Percentiles rank a stretch among this genome's conserved stretches.
Evolutionary conservation across 768 basidiomycete genomes (phyloP).

Genomic region (Rhodotorula toruloides): DNA sequence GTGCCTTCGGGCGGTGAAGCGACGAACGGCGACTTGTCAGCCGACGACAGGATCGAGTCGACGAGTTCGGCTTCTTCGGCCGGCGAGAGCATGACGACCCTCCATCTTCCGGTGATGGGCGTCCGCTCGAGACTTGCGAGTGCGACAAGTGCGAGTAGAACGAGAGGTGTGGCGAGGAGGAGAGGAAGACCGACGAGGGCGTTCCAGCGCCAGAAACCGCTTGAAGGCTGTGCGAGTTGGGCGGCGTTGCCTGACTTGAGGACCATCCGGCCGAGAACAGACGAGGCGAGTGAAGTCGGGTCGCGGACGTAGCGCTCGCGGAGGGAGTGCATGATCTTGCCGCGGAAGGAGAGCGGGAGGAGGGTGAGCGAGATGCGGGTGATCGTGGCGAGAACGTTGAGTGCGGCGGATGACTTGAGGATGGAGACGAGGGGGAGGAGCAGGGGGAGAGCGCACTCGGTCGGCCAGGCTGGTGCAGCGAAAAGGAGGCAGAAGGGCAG

Average conservation of each 20-base stretch:
- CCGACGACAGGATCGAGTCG: constrained; percentile 19
- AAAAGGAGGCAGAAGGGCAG: not conserved
- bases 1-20: constrained; percentile 1
- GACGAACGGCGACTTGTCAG: not conserved
- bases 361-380: constrained; percentile 33
- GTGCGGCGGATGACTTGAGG: constrained; percentile 32
- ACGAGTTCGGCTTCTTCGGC: constrained; percentile 39
- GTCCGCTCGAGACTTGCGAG: constrained; percentile 35
- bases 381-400: constrained; percentile 26
- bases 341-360: constrained; percentile 34
- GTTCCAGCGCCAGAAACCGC: constrained; percentile 27
- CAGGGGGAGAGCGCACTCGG: constrained; percentile 21
- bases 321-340: constrained; percentile 19
- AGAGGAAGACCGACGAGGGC: constrained; percentile 19
- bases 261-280: constrained; percentile 7
- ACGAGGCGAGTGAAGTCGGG: constrained; percentile 22
- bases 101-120: constrained; percentile 38
- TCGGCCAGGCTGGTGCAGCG: no score
- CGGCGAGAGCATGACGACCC: constrained; percentile 39
- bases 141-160: constrained; percentile 34
- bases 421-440: constrained; percentile 25
- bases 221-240: constrained; percentile 8
- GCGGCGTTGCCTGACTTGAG: not conserved
- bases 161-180: constrained; percentile 34
- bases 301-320: constrained; percentile 32